A percentile compares a stretch with the other conserved stretches of the same genome.
phyloP scores from a whole-genome alignment of 768 basidiomycete species.

The Terana coerulea region DNA sequence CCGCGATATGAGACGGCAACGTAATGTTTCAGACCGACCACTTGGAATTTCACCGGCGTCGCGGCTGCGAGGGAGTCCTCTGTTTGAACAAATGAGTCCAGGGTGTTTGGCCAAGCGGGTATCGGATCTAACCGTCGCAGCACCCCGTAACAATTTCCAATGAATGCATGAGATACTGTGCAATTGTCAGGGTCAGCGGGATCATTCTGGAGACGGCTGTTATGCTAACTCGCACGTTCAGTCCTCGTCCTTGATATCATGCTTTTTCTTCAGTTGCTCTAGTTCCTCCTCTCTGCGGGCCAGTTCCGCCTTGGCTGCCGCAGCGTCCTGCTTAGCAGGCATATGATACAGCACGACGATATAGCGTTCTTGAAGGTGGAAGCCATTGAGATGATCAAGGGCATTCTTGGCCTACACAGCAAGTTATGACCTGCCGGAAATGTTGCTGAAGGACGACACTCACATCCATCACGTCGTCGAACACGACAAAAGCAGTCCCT shows the following conservation, averaged over 20 bases:
- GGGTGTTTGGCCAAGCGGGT: too few species aligned
- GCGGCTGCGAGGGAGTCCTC: too few species aligned
- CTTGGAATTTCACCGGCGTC: too few species aligned
- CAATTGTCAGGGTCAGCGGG: too few species aligned
- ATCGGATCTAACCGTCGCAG: too few species aligned
- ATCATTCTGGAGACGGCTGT: too few species aligned
- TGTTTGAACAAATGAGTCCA: too few species aligned
- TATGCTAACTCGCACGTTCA: slow-evolving; percentile 30
- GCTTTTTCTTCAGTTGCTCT: slow-evolving; percentile 79
- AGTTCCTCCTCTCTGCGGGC: slow-evolving; percentile 90
- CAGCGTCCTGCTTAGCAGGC: slow-evolving; percentile 95
- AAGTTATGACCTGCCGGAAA: not conserved
- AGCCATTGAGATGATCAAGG: slow-evolving; percentile 94
- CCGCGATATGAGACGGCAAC: too few species aligned
- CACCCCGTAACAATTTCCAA: too few species aligned
- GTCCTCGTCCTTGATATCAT: slow-evolving; percentile 73
- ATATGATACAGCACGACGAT: slow-evolving; percentile 98
- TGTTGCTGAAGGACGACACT: slow-evolving; percentile 21
- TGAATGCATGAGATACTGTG: too few species aligned
- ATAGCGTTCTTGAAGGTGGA: slow-evolving; percentile 97
- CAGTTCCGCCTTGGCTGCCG: slow-evolving; percentile 88
- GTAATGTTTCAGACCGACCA: too few species aligned
- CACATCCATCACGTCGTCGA: slow-evolving; percentile 95
- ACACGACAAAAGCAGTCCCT: slow-evolving; percentile 96
- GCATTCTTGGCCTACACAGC: slow-evolving; percentile 84